Conservation (phyloP, 1,284 basidiomycete genomes). For the Phlebopus sp. region DNA sequence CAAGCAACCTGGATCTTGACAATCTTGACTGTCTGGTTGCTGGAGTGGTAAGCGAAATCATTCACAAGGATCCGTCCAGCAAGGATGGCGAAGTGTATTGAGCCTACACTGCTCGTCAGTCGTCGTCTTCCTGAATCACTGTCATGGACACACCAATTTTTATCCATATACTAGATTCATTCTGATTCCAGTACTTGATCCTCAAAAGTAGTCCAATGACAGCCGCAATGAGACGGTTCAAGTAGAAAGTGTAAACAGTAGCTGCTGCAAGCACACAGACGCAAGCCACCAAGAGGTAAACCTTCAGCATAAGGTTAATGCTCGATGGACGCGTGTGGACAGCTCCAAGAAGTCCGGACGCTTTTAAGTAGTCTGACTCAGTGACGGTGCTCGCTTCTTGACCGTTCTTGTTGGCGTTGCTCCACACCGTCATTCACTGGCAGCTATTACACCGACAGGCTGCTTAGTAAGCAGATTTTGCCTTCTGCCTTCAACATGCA, state of each 20-base stretch:
- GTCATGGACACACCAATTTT: conserved; percentile 57
- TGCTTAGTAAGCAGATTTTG: not conserved
- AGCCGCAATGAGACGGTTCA: conserved; percentile 79
- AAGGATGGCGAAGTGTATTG: conserved; percentile 88
- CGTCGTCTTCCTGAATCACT: not conserved
- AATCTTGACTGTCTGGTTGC: conserved; percentile 82
- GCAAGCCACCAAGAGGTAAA: conserved; percentile 66
- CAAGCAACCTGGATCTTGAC: conserved; percentile 84
- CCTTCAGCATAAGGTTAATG: conserved; percentile 46
- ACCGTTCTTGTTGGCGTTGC: no score
- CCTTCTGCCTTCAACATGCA: conserved; percentile 18
- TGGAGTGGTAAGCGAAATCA: conserved; percentile 84
- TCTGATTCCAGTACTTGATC: conserved; percentile 69
- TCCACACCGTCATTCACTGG: no score
- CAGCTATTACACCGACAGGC: no score
- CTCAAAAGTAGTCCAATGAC: conserved; percentile 60
- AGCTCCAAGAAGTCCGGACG: not conserved
- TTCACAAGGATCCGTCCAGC: conserved; percentile 84
- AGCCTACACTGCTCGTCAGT: conserved; percentile 41
- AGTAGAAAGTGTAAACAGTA: conserved; percentile 85
- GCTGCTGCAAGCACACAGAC: conserved; percentile 69
- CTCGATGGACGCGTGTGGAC: conserved; percentile 25
- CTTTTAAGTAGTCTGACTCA: no score
- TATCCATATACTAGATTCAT: conserved; percentile 69
- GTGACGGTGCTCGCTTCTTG: no score